Conservation (phyloP, 2,329 filamentous ascomycete species). For the Parafenestella ontariensis region DNA sequence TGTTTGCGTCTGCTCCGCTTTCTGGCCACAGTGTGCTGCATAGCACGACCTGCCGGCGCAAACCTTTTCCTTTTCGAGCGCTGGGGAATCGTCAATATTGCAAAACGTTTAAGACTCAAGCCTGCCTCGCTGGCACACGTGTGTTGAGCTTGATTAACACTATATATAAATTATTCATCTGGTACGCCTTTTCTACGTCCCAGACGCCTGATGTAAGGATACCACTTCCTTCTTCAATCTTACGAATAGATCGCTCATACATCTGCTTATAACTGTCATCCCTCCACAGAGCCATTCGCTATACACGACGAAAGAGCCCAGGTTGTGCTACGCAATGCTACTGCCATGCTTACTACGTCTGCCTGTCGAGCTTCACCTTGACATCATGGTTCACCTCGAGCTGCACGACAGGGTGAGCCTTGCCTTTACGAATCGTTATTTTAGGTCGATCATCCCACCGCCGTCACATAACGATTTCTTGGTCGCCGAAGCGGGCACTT, state of each 20-base stretch:
- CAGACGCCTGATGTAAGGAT: not conserved
- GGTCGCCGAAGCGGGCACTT: constrained; percentile 26
- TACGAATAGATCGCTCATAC: not conserved
- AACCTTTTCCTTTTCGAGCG: not conserved
- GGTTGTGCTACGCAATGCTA: not conserved
- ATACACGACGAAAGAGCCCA: too few relatives aligned
- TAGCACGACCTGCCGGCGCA: constrained; percentile 3
- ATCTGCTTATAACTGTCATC: not conserved
- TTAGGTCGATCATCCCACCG: constrained; percentile 24
- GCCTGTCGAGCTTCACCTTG: constrained; percentile 33
- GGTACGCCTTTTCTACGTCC: not conserved
- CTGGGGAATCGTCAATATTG: not conserved
- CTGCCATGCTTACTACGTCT: constrained; percentile 21
- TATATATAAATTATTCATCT: not conserved
- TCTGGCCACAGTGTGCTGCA: constrained; percentile 8
- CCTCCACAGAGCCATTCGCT: too few relatives aligned
- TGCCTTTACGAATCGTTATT: constrained; percentile 23
- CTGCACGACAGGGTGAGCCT: constrained; percentile 28
- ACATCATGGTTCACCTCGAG: constrained; percentile 29
- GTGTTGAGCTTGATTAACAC: too few relatives aligned
- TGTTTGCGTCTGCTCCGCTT: constrained; percentile 7
- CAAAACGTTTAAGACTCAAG: not conserved
- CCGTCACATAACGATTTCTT: constrained; percentile 29
- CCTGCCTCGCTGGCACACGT: not conserved
- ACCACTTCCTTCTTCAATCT: not conserved